Evolutionary conservation across 768 basidiomycete genomes (phyloP).

Genomic region (Pleurotus eryngii): DNA sequence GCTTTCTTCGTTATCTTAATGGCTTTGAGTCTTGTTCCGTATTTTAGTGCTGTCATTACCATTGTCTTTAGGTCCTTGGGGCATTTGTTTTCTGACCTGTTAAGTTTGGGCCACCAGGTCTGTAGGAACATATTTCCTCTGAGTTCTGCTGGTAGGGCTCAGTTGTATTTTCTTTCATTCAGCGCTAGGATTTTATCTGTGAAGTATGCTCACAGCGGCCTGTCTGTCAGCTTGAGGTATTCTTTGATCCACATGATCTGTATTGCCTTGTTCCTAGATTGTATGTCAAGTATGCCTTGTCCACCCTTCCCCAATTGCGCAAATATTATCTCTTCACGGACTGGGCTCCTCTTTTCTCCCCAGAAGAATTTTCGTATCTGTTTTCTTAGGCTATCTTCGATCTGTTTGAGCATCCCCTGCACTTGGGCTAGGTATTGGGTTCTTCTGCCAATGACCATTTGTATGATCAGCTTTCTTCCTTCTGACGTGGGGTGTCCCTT

Average conservation of each 20-base stretch:
- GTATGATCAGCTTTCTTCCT: slow-evolving; percentile 15
- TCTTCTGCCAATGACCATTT: slow-evolving; percentile 18
- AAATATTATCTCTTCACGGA: neutral
- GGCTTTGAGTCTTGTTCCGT: neutral
- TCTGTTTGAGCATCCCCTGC: slow-evolving; percentile 23
- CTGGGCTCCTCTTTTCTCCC: neutral
- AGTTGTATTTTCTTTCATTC: neutral
- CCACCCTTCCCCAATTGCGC: neutral
- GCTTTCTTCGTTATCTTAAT: neutral
- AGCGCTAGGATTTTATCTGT: neutral
- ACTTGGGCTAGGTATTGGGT: slow-evolving; percentile 23
- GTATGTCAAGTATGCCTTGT: neutral
- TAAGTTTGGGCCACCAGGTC: neutral
- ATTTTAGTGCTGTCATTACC: neutral
- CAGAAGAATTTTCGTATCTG: neutral
- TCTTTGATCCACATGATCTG: neutral
- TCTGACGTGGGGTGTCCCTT: neutral
- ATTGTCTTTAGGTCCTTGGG: neutral
- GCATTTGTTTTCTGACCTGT: neutral
- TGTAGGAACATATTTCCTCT: neutral
- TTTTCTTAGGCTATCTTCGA: slow-evolving; percentile 3
- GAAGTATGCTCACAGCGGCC: neutral
- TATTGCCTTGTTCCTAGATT: neutral
- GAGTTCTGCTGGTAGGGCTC: neutral
- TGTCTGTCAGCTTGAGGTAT: neutral